Evolutionary conservation across 495 filamentous ascomycete genomes (phyloP).

Genomic region (Hyaloscypha variabilis): DNA sequence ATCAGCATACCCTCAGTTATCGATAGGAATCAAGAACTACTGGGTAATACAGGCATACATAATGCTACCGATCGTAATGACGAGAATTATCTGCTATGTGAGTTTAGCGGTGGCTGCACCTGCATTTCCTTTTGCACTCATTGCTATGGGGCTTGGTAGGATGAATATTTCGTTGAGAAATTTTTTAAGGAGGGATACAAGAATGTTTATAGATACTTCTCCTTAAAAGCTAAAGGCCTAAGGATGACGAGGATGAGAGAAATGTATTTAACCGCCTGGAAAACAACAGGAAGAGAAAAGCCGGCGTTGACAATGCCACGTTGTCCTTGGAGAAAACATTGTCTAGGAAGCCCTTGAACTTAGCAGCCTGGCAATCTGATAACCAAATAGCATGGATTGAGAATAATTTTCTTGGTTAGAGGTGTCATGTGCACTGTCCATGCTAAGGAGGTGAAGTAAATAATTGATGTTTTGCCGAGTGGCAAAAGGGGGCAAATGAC

Average conservation of each 20-base stretch:
- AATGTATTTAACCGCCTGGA: conserved; percentile 9
- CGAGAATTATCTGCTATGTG: conserved; percentile 63
- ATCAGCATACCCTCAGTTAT: conserved; percentile 63
- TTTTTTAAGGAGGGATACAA: conserved; percentile 62
- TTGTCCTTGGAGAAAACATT: background rate
- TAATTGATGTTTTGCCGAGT: too few species aligned
- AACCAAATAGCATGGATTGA: background rate
- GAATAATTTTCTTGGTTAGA: background rate
- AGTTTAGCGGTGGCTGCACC: conserved; percentile 67
- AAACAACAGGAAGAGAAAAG: background rate
- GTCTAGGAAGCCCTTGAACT: background rate
- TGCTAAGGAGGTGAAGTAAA: too few species aligned
- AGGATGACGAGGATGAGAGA: conserved; percentile 56
- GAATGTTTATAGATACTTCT: conserved; percentile 70
- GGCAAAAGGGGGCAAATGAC: too few species aligned
- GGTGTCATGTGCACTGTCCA: too few species aligned
- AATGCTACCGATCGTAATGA: conserved; percentile 60
- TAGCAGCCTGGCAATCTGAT: background rate
- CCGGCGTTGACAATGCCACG: too few species aligned
- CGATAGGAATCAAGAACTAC: conserved; percentile 48
- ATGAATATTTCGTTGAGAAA: conserved; percentile 63
- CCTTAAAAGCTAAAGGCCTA: conserved; percentile 67
- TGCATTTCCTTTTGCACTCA: conserved; percentile 69
- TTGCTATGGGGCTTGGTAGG: conserved; percentile 66
- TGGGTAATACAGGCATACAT: conserved; percentile 66